Base-by-base conservation (phyloP, 305 asterid species). In the Fraxinus dipetala region DNA sequence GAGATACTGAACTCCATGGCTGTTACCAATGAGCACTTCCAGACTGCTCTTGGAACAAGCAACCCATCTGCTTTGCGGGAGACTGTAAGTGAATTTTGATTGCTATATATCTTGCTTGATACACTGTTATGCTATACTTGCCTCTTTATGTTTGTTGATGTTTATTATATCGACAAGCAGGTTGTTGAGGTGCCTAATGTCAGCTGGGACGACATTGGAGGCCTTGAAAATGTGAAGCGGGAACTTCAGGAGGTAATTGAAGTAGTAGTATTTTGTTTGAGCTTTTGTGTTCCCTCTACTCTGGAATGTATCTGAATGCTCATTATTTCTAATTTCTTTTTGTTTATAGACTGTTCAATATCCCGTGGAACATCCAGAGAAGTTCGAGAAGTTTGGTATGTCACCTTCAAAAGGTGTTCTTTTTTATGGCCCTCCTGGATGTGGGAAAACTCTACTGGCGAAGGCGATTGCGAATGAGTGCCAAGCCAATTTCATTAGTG, bases 341-440 rank as follows among this genome's bases (percentile, higher is more conserved):
- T 59, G 1, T 56, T 59, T 59, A 22, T 59, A 91, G 95, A 91
- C 95, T 67, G 93, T 91, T 77, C 95, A 91, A 88, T 91, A 91
- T 81, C 95, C 95, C 0, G 95, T 91, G 82, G 95, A 91, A 67
- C 95, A 91, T 84, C 95, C 95, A 0, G 95, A 91, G 81, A 91
- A 91, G 82, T 93, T 93, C 18, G 96, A 93, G 70, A 92, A 92
- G 85, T 92, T 86, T 80, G 90, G 90, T 26, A 87, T 89, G 88
- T 87, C 98, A 34, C 98, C 98, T 81, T 94, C 98, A 24, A 94
- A 94, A 87, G 98, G 98, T 48, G 98, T 94, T 80, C 94, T 94
- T 75, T 94, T 92, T 90, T 94, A 94, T 70, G 98, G 96, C 18
- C 97, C 96, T 32, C 98, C 97, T 81, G 98, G 98, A 80, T 94